phyloP scores from a whole-genome alignment of 78 protist genomes.

The Dictyostelium discoideum region DNA sequence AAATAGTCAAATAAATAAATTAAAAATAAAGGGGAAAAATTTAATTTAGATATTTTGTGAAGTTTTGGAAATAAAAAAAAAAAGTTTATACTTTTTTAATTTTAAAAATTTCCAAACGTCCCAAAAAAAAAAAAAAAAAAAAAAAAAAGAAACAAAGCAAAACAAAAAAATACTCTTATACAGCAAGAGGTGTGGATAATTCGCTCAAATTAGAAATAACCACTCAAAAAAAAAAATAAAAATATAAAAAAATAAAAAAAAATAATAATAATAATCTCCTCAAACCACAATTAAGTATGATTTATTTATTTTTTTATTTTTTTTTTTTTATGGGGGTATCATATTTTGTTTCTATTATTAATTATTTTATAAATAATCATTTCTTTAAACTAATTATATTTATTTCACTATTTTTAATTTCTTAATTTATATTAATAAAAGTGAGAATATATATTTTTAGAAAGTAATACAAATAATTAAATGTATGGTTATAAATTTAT shows the following conservation, averaged over 20 bases:
- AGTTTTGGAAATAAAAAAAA: not conserved
- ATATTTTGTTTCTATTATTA: not conserved
- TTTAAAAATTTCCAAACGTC: not conserved
- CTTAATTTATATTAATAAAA: not conserved
- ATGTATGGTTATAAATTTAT: not conserved
- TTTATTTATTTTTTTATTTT: no score
- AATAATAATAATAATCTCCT: not conserved
- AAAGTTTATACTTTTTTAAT: not conserved
- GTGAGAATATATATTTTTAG: not conserved
- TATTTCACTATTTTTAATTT: no score
- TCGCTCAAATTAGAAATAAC: no score
- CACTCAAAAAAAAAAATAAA: no score
- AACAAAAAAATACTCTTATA: not conserved
- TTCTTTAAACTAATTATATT: not conserved
- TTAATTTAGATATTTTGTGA: not conserved
- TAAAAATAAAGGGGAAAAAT: no score
- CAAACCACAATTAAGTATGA: not conserved
- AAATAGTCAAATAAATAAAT: no score
- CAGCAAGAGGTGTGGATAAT: not conserved
- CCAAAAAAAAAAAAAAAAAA: not conserved
- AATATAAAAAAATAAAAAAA: no score
- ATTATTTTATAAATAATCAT: not conserved
- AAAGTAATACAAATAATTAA: not conserved
- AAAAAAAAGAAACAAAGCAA: no score
- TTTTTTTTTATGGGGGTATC: not conserved